A percentile compares a stretch with the other conserved stretches of the same genome.
These are phyloP conservation scores for Leccinum imitatum DNA, from an alignment of 768 basidiomycete species.

Conservation along the genomic window DNA sequence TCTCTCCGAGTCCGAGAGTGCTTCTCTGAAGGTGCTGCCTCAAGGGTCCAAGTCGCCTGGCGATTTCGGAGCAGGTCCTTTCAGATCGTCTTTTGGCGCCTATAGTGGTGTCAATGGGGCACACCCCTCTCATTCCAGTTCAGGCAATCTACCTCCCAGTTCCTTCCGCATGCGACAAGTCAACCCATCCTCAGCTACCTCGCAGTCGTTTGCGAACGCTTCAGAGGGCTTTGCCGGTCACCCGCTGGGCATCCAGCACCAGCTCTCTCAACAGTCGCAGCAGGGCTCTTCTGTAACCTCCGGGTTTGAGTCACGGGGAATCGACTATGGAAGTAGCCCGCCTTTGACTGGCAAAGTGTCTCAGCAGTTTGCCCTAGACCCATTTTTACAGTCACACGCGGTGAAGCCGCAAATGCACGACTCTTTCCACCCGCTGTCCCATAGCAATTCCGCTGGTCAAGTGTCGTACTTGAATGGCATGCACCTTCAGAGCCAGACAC, in stretches of 20 bases:
- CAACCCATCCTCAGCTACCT: slow-evolving; percentile 26
- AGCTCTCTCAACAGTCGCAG: slow-evolving; percentile 37
- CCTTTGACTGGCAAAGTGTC: slow-evolving; percentile 26
- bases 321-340: slow-evolving; percentile 34
- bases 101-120: slow-evolving; percentile 29
- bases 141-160: slow-evolving; percentile 33
- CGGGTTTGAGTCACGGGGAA: slow-evolving; percentile 28
- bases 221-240: slow-evolving; percentile 29
- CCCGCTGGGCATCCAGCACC: slow-evolving; percentile 32
- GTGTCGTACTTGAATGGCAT: slow-evolving; percentile 39
- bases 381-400: slow-evolving; percentile 33
- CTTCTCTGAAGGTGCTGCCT: slow-evolving; percentile 33
- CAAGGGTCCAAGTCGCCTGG: slow-evolving; percentile 30
- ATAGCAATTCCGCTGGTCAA: slow-evolving; percentile 33
- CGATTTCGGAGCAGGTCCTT: slow-evolving; percentile 37
- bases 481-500: slow-evolving; percentile 69
- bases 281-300: slow-evolving; percentile 26
- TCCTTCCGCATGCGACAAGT: slow-evolving; percentile 39
- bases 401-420: slow-evolving; percentile 34
- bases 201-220: slow-evolving; percentile 26
- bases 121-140: slow-evolving; percentile 23
- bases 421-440: slow-evolving; percentile 34
- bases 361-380: slow-evolving; percentile 34
- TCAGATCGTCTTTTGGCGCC: slow-evolving; percentile 37
- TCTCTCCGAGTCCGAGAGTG: slow-evolving; percentile 33